Base-by-base conservation (phyloP, 139 green algal genomes). In the Picochlorum sp. region DNA sequence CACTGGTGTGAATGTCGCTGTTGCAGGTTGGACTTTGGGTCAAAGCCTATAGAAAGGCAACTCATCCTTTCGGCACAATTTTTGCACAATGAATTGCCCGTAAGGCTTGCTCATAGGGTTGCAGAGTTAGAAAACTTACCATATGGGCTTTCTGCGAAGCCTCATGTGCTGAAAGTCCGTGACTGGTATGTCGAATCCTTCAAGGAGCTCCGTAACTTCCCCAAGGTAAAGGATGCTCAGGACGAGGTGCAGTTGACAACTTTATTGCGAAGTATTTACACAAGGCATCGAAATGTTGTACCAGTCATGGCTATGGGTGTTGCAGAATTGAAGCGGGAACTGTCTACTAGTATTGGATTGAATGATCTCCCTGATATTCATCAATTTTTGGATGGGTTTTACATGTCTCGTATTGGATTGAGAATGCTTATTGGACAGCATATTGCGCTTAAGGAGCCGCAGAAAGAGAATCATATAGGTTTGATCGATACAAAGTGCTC, bases 181-280 rank as follows among this genome's bases (percentile, higher is more conserved):
- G 93, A 98, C 72, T 98, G 94, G 94, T 99, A 99, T 66, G 88
- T 97, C 56, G 90, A 98, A 67, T 96, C 87, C 0, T 98, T 98
- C 80, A 79, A 82, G 20, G 94, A 98, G 51, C 78, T 98, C 47
- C 80, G 88, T 3, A 32, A 60, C 2, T 96, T 97, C 56, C 82
- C 80, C 0, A 41, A 69, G 18, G 78, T 97, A 2, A 74, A 70
- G 24, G 72, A 86, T 44, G 67, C 61, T 8, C 61, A 61, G 10
- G 90, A 96, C 44, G 94, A 98, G 72, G 21, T 80, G 7, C 74
- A 87, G 20, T 98, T 99, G 82, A 97, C 93, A 21, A 67, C 87
- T 13, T 71, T 96, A 64, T 72, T 98, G 45, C 62, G 77, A 26
- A 57, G 79, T 41, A 90, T 97, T 57, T 81, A 88, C 65, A 45